Conservation (phyloP, 148 eudicot genomes). For the Suaeda aralocaspica region DNA sequence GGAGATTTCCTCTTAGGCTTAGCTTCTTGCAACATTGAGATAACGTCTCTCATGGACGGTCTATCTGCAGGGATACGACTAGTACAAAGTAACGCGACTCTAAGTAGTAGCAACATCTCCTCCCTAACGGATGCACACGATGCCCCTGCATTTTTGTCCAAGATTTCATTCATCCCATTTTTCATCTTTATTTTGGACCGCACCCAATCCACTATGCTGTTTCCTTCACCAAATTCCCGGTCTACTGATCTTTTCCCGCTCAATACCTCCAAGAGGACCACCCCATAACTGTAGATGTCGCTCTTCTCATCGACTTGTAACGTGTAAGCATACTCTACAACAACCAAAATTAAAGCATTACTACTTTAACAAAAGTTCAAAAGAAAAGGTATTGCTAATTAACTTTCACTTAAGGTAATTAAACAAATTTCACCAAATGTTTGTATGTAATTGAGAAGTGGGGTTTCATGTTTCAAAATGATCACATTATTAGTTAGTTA, state of each 20-base stretch:
- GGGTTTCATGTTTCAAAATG: slow-evolving; percentile 15
- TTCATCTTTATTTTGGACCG: slow-evolving; percentile 56
- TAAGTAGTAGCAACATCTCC: slow-evolving; percentile 70
- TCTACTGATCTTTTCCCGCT: slow-evolving; percentile 75
- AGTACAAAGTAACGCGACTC: slow-evolving; percentile 84
- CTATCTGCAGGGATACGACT: slow-evolving; percentile 77
- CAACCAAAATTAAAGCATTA: neutral
- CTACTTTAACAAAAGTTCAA: neutral
- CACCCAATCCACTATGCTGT: slow-evolving; percentile 89
- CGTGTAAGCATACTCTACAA: slow-evolving; percentile 86
- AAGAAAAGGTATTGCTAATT: neutral
- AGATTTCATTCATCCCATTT: slow-evolving; percentile 44
- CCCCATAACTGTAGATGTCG: slow-evolving; percentile 90
- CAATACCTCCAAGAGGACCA: slow-evolving; percentile 69
- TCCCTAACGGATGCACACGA: slow-evolving; percentile 66
- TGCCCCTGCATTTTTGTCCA: slow-evolving; percentile 81
- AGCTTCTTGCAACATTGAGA: slow-evolving; percentile 89
- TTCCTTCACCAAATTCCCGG: slow-evolving; percentile 79
- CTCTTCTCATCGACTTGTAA: slow-evolving; percentile 96
- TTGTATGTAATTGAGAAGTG: slow-evolving; percentile 1
- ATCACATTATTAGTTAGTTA: neutral
- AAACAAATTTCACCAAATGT: neutral
- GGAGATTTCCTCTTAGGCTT: slow-evolving; percentile 74
- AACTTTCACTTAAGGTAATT: slow-evolving; percentile 8
- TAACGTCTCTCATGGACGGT: slow-evolving; percentile 95